Conservation (phyloP, 768 basidiomycete genomes). For the Lentinula edodes region DNA sequence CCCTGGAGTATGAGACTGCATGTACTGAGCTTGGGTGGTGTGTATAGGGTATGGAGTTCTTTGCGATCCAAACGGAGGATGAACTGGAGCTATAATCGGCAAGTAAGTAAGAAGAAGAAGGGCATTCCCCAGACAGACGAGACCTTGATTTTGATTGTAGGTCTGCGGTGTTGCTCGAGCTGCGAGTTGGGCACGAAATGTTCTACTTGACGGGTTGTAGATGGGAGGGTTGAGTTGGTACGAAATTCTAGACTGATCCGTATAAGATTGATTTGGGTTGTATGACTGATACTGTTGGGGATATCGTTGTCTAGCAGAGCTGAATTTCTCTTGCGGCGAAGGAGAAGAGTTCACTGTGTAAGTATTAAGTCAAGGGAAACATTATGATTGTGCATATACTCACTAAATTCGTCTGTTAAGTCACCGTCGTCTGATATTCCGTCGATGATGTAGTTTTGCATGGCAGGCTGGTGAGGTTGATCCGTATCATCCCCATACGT, state of each 20-base stretch:
- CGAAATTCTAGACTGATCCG: background rate
- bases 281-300: background rate
- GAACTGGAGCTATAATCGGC: background rate
- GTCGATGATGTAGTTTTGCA: constrained; percentile 4
- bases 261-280: background rate
- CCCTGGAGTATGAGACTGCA: background rate
- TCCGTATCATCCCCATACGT: background rate
- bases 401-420: constrained; percentile 25
- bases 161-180: background rate
- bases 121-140: background rate
- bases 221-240: background rate
- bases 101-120: background rate
- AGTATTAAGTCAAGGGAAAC: background rate
- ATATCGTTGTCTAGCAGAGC: background rate
- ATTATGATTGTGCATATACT: constrained; percentile 25
- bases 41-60: background rate
- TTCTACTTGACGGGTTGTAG: background rate
- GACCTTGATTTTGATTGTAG: background rate
- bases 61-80: background rate
- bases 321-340: constrained; percentile 25
- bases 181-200: background rate
- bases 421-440: constrained; percentile 22
- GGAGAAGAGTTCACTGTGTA: constrained; percentile 25
- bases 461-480: background rate
- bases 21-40: background rate